Percentiles rank a stretch among this genome's conserved stretches.
phyloP scores from a whole-genome alignment of 805 yeast genomes.

The Candida germanica region DNA sequence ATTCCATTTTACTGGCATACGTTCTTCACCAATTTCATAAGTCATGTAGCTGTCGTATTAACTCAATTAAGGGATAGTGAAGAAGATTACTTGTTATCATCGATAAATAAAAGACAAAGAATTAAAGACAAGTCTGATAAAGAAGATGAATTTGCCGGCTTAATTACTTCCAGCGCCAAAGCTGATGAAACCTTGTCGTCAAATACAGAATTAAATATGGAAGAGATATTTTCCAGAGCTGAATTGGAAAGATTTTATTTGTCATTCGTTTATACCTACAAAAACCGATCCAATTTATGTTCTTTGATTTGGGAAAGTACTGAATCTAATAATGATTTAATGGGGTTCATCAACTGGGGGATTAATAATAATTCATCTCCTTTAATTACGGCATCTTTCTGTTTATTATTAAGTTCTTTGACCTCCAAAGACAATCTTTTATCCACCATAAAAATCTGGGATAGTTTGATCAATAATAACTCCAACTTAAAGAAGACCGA shows the following conservation, averaged over 20 bases:
- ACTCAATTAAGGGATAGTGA: conserved; percentile 70
- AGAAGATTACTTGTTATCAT: conserved; percentile 65
- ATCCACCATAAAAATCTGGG: conserved; percentile 44
- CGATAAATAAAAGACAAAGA: conserved; percentile 23
- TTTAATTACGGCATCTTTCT: conserved; percentile 76
- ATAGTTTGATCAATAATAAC: conserved; percentile 28
- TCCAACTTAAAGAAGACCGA: conserved; percentile 32
- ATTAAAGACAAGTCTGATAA: conserved; percentile 1
- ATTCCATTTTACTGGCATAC: conserved; percentile 43
- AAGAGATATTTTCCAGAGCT: conserved; percentile 65
- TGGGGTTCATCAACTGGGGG: conserved; percentile 89
- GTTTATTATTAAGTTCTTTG: conserved; percentile 74
- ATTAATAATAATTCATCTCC: conserved; percentile 71
- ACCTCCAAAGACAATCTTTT: conserved; percentile 53
- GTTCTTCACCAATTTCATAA: conserved; percentile 54
- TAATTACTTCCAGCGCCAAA: background rate
- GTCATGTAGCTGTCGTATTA: conserved; percentile 62
- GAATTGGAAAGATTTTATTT: conserved; percentile 87
- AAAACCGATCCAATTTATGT: conserved; percentile 56
- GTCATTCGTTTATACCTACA: conserved; percentile 66
- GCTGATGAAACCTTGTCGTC: background rate
- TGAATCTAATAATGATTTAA: conserved; percentile 45
- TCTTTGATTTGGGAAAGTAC: conserved; percentile 57
- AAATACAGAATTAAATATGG: conserved; percentile 42
- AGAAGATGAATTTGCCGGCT: conserved; percentile 3